Evolutionary conservation across 176 grass and related monocot genomes (phyloP), one percentile per base, ranked within the genome.

Genomic region (Dendrocalamus sinicus): DNA sequence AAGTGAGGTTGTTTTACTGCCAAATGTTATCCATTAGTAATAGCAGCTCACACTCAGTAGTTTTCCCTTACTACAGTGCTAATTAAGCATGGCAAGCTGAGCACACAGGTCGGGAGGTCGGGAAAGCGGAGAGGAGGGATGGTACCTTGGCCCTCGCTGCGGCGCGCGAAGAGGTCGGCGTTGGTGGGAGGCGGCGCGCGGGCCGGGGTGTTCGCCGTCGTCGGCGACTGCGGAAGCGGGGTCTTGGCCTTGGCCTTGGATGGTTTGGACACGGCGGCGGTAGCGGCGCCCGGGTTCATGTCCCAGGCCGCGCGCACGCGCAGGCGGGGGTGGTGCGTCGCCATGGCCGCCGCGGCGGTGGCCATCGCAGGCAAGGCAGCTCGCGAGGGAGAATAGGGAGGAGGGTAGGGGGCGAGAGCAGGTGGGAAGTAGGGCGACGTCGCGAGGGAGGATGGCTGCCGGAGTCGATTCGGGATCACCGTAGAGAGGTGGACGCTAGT

Each of bases 101-200:
- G 28, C 28, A 30, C 28, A 30, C 28, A 30, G 28, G 28, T 30
- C 28, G 28, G 28, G 28, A 30, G 28, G 13, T 37, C 47, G 7
- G 72, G 57, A 48, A 26, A 67, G 41, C 6, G 32, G 75, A 67
- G 41, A 32, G 15, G 16, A 23, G 69, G 19, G n/a, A 48, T 12
- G 12, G 12, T 74, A 92, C 90, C 87, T 81, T 85, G 81, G 6
- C 12, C 85, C 28, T 92, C 90, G 79, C 67, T 90, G 15, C 50
- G 40, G 84, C 80, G 89, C 43, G 84, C 83, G 65, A 95, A 90
- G 70, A 95, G 78, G 58, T 87, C 82, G 14, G 79, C 72, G 16
- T 89, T 89, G 19, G 93, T 86, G 15, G 71, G 58, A 65, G 68
- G 54, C 41, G 68, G 84, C 53, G 74, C 52, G 37, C 70, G 80